These are phyloP conservation scores for Mangifera indica DNA, from an alignment of 345 rosid species.

Conservation along the genomic window DNA sequence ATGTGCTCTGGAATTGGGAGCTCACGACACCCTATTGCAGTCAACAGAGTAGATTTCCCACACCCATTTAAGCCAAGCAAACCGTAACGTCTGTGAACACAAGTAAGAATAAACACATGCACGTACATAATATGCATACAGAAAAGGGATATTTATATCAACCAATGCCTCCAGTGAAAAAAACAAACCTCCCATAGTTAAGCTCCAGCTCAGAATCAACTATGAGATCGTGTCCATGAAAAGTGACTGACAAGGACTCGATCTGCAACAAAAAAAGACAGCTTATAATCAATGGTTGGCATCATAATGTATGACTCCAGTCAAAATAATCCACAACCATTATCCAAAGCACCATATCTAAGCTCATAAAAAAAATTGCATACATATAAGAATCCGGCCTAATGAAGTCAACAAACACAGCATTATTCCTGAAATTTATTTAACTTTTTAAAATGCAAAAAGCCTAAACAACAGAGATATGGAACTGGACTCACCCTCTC, in stretches of 20 bases:
- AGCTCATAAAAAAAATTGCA: no score
- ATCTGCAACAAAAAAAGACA: slow-evolving; percentile 55
- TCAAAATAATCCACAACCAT: no score
- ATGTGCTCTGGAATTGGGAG: slow-evolving; percentile 94
- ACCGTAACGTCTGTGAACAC: slow-evolving; percentile 76
- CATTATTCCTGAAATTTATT: not conserved
- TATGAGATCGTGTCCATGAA: slow-evolving; percentile 94
- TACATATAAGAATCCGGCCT: not conserved
- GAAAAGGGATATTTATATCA: not conserved
- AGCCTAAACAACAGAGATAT: not conserved
- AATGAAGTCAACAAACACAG: not conserved
- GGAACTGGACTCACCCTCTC: no score
- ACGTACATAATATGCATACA: not conserved
- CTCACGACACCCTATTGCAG: slow-evolving; percentile 85
- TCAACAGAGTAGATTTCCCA: slow-evolving; percentile 91
- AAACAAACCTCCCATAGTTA: slow-evolving; percentile 76
- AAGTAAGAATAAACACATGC: not conserved
- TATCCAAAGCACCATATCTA: not conserved
- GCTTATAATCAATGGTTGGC: not conserved
- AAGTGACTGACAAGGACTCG: slow-evolving; percentile 90
- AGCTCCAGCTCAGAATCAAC: slow-evolving; percentile 94
- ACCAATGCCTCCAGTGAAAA: not conserved
- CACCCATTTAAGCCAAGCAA: slow-evolving; percentile 97
- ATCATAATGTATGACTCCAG: not conserved
- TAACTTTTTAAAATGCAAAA: no score